A percentile compares a stretch with the other conserved stretches of the same genome.
These are phyloP conservation scores for Malassezia obtusa DNA, from an alignment of 1,284 basidiomycete species.

Conservation along the genomic window DNA sequence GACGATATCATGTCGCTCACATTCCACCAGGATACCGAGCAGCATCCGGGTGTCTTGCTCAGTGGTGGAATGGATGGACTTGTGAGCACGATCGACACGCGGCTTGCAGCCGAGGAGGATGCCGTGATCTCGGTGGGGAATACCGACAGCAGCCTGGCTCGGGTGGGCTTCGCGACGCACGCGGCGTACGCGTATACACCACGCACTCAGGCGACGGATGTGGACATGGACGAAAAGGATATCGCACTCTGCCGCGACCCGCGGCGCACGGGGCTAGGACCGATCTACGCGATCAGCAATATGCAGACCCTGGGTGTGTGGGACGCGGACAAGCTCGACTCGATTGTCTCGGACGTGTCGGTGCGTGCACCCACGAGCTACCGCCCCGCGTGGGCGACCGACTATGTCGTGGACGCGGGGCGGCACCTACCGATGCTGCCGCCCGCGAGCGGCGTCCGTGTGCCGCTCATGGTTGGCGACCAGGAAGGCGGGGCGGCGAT, in stretches of 20 bases:
- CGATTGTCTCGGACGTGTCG: slow-evolving; percentile 16
- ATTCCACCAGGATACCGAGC: slow-evolving; percentile 26
- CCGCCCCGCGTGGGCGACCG: slow-evolving; percentile 33
- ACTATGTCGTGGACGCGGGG: slow-evolving; percentile 40
- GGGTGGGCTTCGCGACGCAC: slow-evolving; percentile 29
- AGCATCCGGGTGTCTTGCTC: slow-evolving; percentile 26
- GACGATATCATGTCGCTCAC: slow-evolving; percentile 40
- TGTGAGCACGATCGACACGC: slow-evolving; percentile 34
- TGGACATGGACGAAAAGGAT: slow-evolving; percentile 12
- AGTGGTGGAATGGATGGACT: slow-evolving; percentile 41
- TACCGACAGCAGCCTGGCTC: slow-evolving; percentile 34
- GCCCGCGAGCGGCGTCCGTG: background rate
- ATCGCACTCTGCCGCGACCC: slow-evolving; percentile 17
- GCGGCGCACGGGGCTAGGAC: slow-evolving; percentile 24
- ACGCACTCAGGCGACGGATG: background rate
- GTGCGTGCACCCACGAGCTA: slow-evolving; percentile 27
- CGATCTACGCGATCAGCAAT: slow-evolving; percentile 38
- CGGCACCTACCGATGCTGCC: background rate
- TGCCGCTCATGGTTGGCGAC: slow-evolving; percentile 12
- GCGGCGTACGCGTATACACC: slow-evolving; percentile 9
- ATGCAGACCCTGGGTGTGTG: slow-evolving; percentile 45
- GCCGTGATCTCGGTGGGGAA: slow-evolving; percentile 43
- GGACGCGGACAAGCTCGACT: slow-evolving; percentile 31
- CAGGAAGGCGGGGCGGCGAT: slow-evolving; percentile 15
- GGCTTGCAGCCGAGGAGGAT: slow-evolving; percentile 37